Evolutionary conservation across 495 filamentous ascomycete species (phyloP).

Genomic region (Cudoniella acicularis): DNA sequence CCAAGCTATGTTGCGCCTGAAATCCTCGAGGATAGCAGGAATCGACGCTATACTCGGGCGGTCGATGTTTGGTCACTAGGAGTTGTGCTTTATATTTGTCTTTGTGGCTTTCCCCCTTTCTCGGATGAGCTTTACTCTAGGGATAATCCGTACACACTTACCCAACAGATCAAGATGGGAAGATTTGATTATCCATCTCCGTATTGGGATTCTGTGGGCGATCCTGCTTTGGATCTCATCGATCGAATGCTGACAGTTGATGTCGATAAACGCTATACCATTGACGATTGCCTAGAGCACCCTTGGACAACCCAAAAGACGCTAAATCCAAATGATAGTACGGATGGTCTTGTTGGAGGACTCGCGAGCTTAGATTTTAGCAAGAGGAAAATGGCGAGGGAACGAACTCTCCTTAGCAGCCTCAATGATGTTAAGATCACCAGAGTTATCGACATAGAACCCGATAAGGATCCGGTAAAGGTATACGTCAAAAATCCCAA

Average conservation of each 20-base stretch:
- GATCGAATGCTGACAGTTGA: conserved; percentile 92
- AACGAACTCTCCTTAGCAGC: conserved; percentile 79
- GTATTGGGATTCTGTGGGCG: conserved; percentile 93
- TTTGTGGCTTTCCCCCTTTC: conserved; percentile 97
- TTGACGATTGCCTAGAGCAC: conserved; percentile 88
- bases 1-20: conserved; percentile 97
- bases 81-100: conserved; percentile 97
- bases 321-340: conserved; percentile 70
- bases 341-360: conserved; percentile 84
- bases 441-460: conserved; percentile 51
- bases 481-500: conserved; percentile 73
- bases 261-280: conserved; percentile 73
- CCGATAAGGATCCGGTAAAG: conserved; percentile 58
- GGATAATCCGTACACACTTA: conserved; percentile 79
- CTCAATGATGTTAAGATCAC: conserved; percentile 75
- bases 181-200: conserved; percentile 93
- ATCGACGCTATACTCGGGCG: conserved; percentile 87
- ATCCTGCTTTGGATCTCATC: conserved; percentile 88
- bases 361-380: conserved; percentile 79
- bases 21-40: conserved; percentile 73
- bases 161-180: conserved; percentile 85
- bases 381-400: conserved; percentile 70
- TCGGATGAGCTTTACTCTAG: conserved; percentile 80
- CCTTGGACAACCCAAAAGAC: conserved; percentile 71
- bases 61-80: conserved; percentile 98